Evolutionary conservation across 345 rosid genomes (phyloP).

Genomic region (Psidium friedrichsthalianum): DNA sequence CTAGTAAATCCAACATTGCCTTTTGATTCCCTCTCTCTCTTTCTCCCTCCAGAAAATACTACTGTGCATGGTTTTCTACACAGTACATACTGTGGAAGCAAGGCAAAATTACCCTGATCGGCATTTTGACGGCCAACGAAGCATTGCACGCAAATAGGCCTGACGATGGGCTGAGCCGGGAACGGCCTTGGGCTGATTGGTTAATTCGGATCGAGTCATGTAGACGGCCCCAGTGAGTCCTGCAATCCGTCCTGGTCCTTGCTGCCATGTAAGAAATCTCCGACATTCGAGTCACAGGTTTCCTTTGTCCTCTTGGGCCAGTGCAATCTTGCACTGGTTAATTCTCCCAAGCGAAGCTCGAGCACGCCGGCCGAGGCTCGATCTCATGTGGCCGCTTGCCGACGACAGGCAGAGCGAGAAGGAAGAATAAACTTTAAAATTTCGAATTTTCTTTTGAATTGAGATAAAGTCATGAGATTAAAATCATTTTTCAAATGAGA

Average conservation of each 20-base stretch:
- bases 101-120: not conserved
- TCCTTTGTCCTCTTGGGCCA: not conserved
- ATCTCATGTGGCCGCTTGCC: too few species aligned
- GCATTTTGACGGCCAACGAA: not conserved
- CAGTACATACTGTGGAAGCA: not conserved
- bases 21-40: not conserved
- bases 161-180: not conserved
- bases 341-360: too few species aligned
- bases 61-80: not conserved
- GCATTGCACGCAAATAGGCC: not conserved
- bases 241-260: not conserved
- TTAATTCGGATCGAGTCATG: not conserved
- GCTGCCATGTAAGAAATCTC: not conserved
- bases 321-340: not conserved
- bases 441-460: too few species aligned
- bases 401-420: too few species aligned
- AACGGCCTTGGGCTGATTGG: not conserved
- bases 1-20: not conserved
- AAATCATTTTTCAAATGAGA: too few species aligned
- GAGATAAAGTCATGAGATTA: too few species aligned
- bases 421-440: too few species aligned
- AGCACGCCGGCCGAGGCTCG: too few species aligned
- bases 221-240: not conserved
- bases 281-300: not conserved
- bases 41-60: not conserved